These are phyloP conservation scores for Obba rivulosa DNA, from an alignment of 768 basidiomycete genomes.

Conservation along the genomic window DNA sequence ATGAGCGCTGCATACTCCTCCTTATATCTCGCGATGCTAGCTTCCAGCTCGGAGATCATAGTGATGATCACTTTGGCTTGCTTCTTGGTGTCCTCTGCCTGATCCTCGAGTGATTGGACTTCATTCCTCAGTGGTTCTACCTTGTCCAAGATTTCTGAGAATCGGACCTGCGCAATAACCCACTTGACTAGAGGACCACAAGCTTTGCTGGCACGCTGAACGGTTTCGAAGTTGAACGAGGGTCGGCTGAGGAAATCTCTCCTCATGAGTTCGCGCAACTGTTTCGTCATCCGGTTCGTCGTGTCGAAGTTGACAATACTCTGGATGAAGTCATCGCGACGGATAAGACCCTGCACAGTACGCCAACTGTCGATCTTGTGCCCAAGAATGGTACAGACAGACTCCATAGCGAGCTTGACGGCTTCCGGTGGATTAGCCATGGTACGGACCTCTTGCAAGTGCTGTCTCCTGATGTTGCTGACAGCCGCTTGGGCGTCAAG, in stretches of 20 bases:
- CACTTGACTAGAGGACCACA: constrained; percentile 98
- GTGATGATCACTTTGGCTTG: constrained; percentile 86
- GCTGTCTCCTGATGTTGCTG: constrained; percentile 91
- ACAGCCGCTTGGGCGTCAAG: constrained; percentile 94
- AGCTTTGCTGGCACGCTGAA: constrained; percentile 92
- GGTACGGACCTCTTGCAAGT: constrained; percentile 92
- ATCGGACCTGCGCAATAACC: constrained; percentile 94
- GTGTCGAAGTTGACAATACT: constrained; percentile 97
- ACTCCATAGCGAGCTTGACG: constrained; percentile 98
- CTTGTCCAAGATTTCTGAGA: constrained; percentile 95
- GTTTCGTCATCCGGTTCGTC: constrained; percentile 80
- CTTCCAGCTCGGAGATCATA: constrained; percentile 89
- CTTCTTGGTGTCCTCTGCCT: constrained; percentile 93
- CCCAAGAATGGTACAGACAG: constrained; percentile 92
- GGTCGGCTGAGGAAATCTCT: constrained; percentile 88
- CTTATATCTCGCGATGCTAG: constrained; percentile 91
- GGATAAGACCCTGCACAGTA: constrained; percentile 91
- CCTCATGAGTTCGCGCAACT: constrained; percentile 86
- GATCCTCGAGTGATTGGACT: constrained; percentile 86
- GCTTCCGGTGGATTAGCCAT: constrained; percentile 99
- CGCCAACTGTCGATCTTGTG: constrained; percentile 98
- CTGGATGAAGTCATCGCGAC: constrained; percentile 94
- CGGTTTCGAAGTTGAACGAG: constrained; percentile 90
- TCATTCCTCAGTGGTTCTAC: constrained; percentile 96
- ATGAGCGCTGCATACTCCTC: constrained; percentile 96